phyloP scores from a whole-genome alignment of 2,329 filamentous ascomycete species.

The Penicillium janthinellum region DNA sequence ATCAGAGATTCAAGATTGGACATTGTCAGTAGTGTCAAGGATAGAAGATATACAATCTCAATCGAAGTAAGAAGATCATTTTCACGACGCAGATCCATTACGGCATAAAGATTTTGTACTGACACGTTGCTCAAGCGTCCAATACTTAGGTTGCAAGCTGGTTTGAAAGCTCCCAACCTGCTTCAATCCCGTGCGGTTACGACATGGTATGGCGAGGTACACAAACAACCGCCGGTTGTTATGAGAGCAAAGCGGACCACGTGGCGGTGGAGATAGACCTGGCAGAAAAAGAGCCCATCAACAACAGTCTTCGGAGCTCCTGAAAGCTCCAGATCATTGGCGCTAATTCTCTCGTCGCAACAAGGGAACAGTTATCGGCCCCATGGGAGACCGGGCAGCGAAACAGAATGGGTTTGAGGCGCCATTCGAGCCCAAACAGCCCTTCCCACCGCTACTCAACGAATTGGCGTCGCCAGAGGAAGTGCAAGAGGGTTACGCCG shows the following conservation, averaged over 20 bases:
- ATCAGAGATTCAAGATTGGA: not conserved
- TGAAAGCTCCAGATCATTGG: not conserved
- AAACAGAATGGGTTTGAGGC: slow-evolving; percentile 8
- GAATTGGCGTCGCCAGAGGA: slow-evolving; percentile 30
- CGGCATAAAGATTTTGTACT: too few relatives aligned
- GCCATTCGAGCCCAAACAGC: slow-evolving; percentile 37
- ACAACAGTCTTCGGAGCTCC: not conserved
- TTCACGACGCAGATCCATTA: too few relatives aligned
- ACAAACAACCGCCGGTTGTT: not conserved
- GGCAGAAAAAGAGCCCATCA: slow-evolving; percentile 8
- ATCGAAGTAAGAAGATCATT: too few relatives aligned
- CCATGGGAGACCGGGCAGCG: slow-evolving; percentile 12
- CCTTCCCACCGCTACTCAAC: slow-evolving; percentile 36
- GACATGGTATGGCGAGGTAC: too few relatives aligned
- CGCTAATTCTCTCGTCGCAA: not conserved
- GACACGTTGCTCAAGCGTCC: too few relatives aligned
- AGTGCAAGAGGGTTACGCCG: slow-evolving; percentile 22
- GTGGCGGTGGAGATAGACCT: not conserved
- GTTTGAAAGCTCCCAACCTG: too few relatives aligned
- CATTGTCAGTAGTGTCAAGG: too few relatives aligned
- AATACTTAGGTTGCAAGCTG: too few relatives aligned
- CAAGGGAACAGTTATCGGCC: not conserved
- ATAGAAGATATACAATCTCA: too few relatives aligned
- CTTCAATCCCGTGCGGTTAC: too few relatives aligned
- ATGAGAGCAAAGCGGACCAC: not conserved